Base-by-base conservation (phyloP, 148 eudicot species). In the Rhododendron vialii region DNA sequence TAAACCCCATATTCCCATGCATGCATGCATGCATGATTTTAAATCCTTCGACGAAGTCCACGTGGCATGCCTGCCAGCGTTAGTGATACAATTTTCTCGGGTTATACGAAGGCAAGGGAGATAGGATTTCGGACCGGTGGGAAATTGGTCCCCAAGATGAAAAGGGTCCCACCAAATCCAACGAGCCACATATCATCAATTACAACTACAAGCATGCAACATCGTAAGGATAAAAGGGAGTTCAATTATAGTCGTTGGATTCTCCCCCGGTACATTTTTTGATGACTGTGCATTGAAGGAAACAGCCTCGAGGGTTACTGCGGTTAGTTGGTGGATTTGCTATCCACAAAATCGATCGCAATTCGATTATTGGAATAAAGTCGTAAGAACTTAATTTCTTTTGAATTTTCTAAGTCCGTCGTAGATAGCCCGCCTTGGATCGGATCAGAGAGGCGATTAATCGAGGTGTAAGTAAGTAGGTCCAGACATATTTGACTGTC, bases 31-130 rank as follows among this genome's bases (percentile, higher is more conserved):
- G 93, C 84, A 50, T 55, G 69, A 14, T 1, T 33, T 85, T 85
- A 87, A 90, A 76, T 69, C 75, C 86, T 89, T 87, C 88, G 76
- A 83, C 45, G 82, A 74, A 11, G 84, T 88, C 88, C 92, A 89
- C 93, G 91, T 91, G 94, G 90, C 93, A 88, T 84, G 83, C 86
- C 80, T 77, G 81, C 88, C 90, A 89, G 87, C 87, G 78, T 59
- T 86, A 90, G 83, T 89, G 69, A 88, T 89, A 57, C 22, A 20
- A 57, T 57, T 57, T 57, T 18, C 61, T 57, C 22, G 61, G 61
- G 61, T 88, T 83, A 69, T 24, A 10, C 15, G 8, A 26, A 24
- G 35, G 35, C 2, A 26, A 24, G 35, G 35, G 0, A 69, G 38
- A 10, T 30, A 3, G 75, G 75, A 69, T 26, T 69, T 69, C n/a